Percentiles rank a stretch among this genome's conserved stretches.
phyloP scores from a whole-genome alignment of 2,329 filamentous ascomycete species.

The Byssochlamys sp. region DNA sequence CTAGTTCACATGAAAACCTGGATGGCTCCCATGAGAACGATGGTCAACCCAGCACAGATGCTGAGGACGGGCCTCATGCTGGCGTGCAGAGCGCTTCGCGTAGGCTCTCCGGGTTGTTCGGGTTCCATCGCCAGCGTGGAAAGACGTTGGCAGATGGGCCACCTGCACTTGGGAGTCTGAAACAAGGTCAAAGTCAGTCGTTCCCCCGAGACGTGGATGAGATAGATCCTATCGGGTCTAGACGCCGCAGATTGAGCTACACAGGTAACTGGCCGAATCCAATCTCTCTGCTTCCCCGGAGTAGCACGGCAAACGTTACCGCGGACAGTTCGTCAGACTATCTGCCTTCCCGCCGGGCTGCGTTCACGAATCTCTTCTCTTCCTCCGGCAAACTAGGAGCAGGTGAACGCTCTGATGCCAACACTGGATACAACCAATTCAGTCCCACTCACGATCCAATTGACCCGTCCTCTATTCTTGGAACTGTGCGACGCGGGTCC shows the following conservation, averaged over 20 bases:
- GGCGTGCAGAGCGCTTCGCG: conserved; percentile 40
- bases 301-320: conserved; percentile 34
- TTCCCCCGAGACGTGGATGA: conserved; percentile 48
- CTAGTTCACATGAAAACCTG: conserved; percentile 37
- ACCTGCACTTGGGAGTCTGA: conserved; percentile 48
- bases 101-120: conserved; percentile 50
- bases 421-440: conserved; percentile 38
- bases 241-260: conserved; percentile 48
- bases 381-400: conserved; percentile 30
- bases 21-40: conserved; percentile 25
- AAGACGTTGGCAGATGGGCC: conserved; percentile 53
- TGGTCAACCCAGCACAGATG: conserved; percentile 1
- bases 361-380: conserved; percentile 37
- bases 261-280: conserved; percentile 47
- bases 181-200: conserved; percentile 54
- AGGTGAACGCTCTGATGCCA: conserved; percentile 26
- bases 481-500: conserved; percentile 33
- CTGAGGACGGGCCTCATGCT: conserved; percentile 24
- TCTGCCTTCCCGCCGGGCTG: conserved; percentile 28
- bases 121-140: conserved; percentile 50
- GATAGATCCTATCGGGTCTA: conserved; percentile 40
- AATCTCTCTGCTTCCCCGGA: conserved; percentile 39
- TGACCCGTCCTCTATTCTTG: conserved; percentile 36
- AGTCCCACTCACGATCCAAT: conserved; percentile 38
- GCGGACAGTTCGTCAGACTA: conserved; percentile 34